These are phyloP conservation scores for Teratosphaeria zuluensis DNA, from an alignment of 2,329 filamentous ascomycete genomes.

Conservation along the genomic window DNA sequence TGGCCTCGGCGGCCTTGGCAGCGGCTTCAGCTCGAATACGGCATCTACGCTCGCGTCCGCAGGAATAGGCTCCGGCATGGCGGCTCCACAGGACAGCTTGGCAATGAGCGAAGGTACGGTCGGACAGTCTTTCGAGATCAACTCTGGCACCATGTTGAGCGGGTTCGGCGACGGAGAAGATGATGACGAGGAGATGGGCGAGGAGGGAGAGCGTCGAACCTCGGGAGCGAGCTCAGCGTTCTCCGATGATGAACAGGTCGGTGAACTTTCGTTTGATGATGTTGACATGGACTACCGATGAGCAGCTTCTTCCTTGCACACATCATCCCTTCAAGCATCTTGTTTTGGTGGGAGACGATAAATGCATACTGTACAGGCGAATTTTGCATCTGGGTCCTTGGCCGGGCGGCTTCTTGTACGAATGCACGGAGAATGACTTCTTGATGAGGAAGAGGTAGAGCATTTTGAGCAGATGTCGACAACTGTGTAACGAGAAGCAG, in stretches of 20 bases:
- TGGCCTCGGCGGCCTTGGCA: constrained; percentile 34
- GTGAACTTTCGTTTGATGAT: constrained; percentile 54
- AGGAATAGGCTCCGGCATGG: constrained; percentile 55
- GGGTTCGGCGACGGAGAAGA: constrained; percentile 95
- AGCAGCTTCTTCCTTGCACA: constrained; percentile 17
- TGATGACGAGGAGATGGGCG: constrained; percentile 85
- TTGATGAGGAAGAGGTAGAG: background rate
- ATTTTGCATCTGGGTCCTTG: background rate
- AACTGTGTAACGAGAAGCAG: background rate
- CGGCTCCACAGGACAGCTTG: constrained; percentile 19
- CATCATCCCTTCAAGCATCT: background rate
- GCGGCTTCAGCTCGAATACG: constrained; percentile 38
- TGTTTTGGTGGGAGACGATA: background rate
- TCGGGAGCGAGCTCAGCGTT: constrained; percentile 32
- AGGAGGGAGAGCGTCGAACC: constrained; percentile 38
- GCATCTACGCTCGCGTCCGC: constrained; percentile 63
- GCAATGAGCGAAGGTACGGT: constrained; percentile 25
- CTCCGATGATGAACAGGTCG: constrained; percentile 53
- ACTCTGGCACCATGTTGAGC: constrained; percentile 43
- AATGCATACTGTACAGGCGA: background rate
- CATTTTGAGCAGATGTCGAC: background rate
- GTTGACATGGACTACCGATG: constrained; percentile 51
- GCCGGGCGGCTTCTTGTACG: background rate
- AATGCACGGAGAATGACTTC: background rate
- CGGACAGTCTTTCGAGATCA: constrained; percentile 25